Evolutionary conservation across 441 rosid genomes (phyloP).

Genomic region (Hypseocharis bilobata): DNA sequence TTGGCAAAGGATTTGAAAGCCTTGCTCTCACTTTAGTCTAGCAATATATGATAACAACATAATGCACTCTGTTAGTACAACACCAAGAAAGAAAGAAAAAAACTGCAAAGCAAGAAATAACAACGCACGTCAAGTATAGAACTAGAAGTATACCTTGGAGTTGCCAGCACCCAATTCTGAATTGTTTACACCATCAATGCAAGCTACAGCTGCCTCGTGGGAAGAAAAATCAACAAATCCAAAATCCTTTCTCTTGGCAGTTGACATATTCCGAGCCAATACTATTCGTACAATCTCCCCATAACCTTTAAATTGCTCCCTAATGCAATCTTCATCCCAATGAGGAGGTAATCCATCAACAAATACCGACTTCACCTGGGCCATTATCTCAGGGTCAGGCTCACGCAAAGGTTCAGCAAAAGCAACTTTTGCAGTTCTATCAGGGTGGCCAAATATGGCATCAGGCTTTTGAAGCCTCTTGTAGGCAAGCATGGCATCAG

Average conservation of each 20-base stretch:
- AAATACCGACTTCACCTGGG: slow-evolving; percentile 54
- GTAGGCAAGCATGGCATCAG: slow-evolving; percentile 57
- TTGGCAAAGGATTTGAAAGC: slow-evolving; percentile 62
- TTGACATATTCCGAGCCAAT: slow-evolving; percentile 55
- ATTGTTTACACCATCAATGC: slow-evolving; percentile 46
- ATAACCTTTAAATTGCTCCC: slow-evolving; percentile 32
- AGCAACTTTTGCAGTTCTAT: slow-evolving; percentile 64
- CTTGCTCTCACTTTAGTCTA: slow-evolving; percentile 54
- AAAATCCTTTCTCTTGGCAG: slow-evolving; percentile 60
- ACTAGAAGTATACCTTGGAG: slow-evolving; percentile 34
- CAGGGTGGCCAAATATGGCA: slow-evolving; percentile 55
- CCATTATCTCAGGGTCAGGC: slow-evolving; percentile 68
- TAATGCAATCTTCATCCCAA: slow-evolving; percentile 55
- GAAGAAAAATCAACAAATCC: slow-evolving; percentile 53
- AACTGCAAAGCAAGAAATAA: not conserved
- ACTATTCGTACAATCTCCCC: slow-evolving; percentile 46
- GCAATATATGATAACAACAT: slow-evolving; percentile 14
- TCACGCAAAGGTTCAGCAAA: slow-evolving; percentile 61
- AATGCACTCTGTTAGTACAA: slow-evolving; percentile 10
- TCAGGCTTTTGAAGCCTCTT: slow-evolving; percentile 64
- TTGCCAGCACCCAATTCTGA: slow-evolving; percentile 34
- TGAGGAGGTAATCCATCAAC: slow-evolving; percentile 58
- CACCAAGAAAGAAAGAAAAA: not conserved
- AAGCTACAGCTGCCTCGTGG: slow-evolving; percentile 47
- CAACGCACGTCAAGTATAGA: slow-evolving; percentile 4